Base-by-base conservation (phyloP, 2,329 filamentous ascomycete genomes). In the Arthroderma sp. region DNA sequence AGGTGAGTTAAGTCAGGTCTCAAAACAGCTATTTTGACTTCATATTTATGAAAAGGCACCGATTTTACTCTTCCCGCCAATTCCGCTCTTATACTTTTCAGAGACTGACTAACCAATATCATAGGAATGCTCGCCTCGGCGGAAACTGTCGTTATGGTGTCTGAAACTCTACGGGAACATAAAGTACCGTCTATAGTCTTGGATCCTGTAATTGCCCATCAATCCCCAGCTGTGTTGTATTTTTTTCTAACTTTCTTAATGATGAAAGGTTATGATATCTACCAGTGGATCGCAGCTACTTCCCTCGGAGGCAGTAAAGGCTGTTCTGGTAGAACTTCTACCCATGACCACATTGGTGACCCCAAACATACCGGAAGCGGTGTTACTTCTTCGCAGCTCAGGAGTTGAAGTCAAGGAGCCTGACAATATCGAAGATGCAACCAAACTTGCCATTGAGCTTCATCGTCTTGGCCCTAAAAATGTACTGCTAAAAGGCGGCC, bases 401-500 rank as follows among this genome's bases (percentile, higher is more conserved):
- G 66, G 65, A 1, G 7, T 48, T 9, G 37, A 48, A 6, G 53
- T 53, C 5, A 53, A 64, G 4, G 67, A 74, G 3, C 72, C 84
- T 1, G 61, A 70, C 4, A 72, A 68, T 39, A 66, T 86, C 1
- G 69, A 76, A 4, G 84, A 84, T 37, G 63, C 95, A 36, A 78
- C 86, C 53, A 57, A 64, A 1, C 70, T 94, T 31, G 86, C 83
- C 1, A 77, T 74, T 50, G 66, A 68, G 8, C 70, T 94, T 5
- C 75, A 78, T 34, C 60, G 63, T 1, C 68, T 94, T 0, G 88
- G 88, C 0, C 81, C 87, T 0, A 74, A 76, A 51, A 87, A 82
- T 68, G 83, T 95, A 29, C 72, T 96, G 6, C 70, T 95, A 47
- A 96, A 96, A 64, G 89, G 89, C 36, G 89, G 89, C 0, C 91